Percentiles rank a stretch among this genome's conserved stretches.
Conservation (phyloP, 345 rosid genomes). For the Nephelium lappaceum region DNA sequence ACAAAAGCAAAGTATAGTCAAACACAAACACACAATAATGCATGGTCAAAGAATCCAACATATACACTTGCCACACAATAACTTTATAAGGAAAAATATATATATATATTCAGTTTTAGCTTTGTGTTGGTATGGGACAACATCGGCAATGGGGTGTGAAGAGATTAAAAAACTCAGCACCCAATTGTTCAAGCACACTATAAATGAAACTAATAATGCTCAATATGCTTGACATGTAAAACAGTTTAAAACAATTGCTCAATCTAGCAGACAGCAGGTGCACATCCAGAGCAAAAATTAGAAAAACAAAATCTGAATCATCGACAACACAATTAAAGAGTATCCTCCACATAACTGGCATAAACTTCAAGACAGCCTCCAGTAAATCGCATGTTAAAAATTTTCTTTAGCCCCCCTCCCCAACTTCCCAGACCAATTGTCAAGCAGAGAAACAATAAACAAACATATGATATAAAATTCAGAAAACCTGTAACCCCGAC, state of each 20-base stretch:
- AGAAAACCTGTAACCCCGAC: constrained; percentile 84
- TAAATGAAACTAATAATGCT: neutral
- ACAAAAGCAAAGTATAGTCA: constrained; percentile 28
- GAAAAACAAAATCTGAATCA: neutral
- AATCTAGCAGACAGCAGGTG: neutral
- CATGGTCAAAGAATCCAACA: neutral
- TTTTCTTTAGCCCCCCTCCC: constrained; percentile 6
- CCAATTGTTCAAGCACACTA: neutral
- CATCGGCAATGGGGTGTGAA: too few relatives aligned
- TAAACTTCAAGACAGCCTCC: neutral
- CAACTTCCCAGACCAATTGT: constrained; percentile 12
- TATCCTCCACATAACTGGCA: neutral
- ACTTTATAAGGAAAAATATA: neutral
- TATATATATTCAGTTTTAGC: neutral
- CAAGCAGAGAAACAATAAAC: constrained; percentile 21
- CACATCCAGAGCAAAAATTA: neutral
- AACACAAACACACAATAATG: constrained; percentile 3
- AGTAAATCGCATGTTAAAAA: neutral
- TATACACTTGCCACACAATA: neutral
- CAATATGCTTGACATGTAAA: too few relatives aligned
- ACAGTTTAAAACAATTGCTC: neutral
- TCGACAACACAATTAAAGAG: neutral
- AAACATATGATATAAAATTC: constrained; percentile 29
- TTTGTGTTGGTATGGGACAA: neutral
- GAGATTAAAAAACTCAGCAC: neutral